phyloP scores from a whole-genome alignment of 129 eudicot species.

The Smallanthus sonchifolius region DNA sequence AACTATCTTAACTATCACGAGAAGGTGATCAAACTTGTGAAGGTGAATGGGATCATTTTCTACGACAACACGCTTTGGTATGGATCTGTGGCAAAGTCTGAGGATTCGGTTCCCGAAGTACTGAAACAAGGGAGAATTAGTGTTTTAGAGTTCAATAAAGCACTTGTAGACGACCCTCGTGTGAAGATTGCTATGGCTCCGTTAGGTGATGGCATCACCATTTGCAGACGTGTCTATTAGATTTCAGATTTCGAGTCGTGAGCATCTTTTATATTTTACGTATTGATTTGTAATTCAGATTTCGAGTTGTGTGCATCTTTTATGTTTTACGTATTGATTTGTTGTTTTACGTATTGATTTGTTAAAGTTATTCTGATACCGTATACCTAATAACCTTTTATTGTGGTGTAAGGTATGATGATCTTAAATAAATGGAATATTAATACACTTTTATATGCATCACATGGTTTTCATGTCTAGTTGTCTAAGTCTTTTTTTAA shows the following conservation, averaged over 20 bases:
- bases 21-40: conserved; percentile 40
- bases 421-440: too few species aligned
- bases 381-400: too few species aligned
- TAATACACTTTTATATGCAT: too few species aligned
- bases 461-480: too few species aligned
- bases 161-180: conserved; percentile 39
- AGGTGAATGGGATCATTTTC: conserved; percentile 46
- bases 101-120: conserved; percentile 21
- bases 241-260: background rate
- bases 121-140: background rate
- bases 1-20: conserved; percentile 54
- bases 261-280: background rate
- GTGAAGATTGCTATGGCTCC: conserved; percentile 31
- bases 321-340: background rate
- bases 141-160: conserved; percentile 18
- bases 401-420: too few species aligned
- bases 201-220: conserved; percentile 47
- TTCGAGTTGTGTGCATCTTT: background rate
- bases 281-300: background rate
- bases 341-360: too few species aligned
- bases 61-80: conserved; percentile 62
- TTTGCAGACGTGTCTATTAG: conserved; percentile 39
- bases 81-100: conserved; percentile 41
- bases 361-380: too few species aligned
- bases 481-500: too few species aligned